Conservation (phyloP, 108 stramenopile genomes). For the Bacterosira constricta region DNA sequence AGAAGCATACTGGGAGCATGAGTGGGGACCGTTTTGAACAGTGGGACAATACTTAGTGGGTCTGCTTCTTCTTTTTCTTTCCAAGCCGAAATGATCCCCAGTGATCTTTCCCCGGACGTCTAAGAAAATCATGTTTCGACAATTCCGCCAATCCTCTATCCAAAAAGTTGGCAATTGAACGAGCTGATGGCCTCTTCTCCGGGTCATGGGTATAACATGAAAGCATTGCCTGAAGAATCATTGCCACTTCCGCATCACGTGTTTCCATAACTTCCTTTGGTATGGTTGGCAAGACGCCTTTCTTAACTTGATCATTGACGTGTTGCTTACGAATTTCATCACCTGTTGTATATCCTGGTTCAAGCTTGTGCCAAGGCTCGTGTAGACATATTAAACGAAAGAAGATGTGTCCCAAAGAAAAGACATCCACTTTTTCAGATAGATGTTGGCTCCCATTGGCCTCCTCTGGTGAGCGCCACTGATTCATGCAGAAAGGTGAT, state of each 20-base stretch:
- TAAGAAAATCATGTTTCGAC: no score
- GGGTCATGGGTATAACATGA: conserved; percentile 66
- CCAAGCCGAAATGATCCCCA: no score
- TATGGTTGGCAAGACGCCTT: conserved; percentile 59
- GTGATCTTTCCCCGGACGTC: no score
- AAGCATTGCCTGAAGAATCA: conserved; percentile 74
- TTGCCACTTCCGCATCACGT: conserved; percentile 54
- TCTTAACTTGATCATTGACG: conserved; percentile 51
- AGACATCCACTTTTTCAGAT: conserved; percentile 80
- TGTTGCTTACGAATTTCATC: conserved; percentile 58
- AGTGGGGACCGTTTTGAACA: no score
- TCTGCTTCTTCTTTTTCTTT: no score
- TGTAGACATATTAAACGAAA: conserved; percentile 74
- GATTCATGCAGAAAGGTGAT: conserved; percentile 2
- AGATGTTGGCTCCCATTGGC: conserved; percentile 59
- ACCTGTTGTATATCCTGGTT: no score
- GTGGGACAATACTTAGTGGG: no score
- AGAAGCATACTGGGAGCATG: no score
- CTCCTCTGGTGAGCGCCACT: conserved; percentile 82
- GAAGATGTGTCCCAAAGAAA: conserved; percentile 81
- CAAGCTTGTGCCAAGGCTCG: conserved; percentile 77
- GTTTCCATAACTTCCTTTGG: conserved; percentile 53
- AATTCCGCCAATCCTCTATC: conserved; percentile 45
- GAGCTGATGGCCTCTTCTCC: conserved; percentile 54
- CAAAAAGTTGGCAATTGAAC: conserved; percentile 53